phyloP scores from a whole-genome alignment of 208 protist genomes.

The Strigomonas galati region DNA sequence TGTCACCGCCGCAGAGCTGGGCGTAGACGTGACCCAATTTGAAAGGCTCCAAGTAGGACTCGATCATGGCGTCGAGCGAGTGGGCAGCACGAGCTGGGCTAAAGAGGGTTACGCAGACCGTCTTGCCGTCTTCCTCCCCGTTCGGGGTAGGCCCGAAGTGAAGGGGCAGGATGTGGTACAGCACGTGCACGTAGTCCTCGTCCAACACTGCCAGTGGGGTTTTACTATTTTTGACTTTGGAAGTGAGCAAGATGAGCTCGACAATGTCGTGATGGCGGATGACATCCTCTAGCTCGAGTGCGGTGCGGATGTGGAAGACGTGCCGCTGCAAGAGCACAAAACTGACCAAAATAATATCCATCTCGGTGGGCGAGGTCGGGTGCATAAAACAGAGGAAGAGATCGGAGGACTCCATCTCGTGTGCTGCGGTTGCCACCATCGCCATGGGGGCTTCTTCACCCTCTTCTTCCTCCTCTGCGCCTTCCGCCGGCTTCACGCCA shows the following conservation, averaged over 20 bases:
- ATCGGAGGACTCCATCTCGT: constrained; percentile 43
- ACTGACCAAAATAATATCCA: constrained; percentile 62
- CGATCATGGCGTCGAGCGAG: constrained; percentile 43
- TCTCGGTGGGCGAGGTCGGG: neutral
- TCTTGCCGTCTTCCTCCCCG: constrained; percentile 71
- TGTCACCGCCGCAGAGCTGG: constrained; percentile 20
- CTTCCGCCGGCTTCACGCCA: constrained; percentile 1
- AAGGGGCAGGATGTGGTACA: constrained; percentile 53
- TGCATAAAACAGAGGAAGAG: constrained; percentile 67
- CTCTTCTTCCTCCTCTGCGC: constrained; percentile 18
- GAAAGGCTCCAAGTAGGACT: constrained; percentile 53
- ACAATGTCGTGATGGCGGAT: constrained; percentile 70
- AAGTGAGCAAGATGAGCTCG: constrained; percentile 56
- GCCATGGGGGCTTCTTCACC: constrained; percentile 14
- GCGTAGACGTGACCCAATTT: constrained; percentile 51
- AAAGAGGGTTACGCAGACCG: constrained; percentile 39
- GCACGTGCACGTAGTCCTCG: constrained; percentile 32
- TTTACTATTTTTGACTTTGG: neutral
- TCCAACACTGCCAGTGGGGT: constrained; percentile 27
- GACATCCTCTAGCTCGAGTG: constrained; percentile 64
- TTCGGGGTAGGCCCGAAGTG: constrained; percentile 68
- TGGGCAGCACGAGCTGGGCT: neutral
- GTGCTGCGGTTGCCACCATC: neutral
- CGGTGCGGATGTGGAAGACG: constrained; percentile 23
- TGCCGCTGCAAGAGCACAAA: constrained; percentile 62